These are phyloP conservation scores for Acanthamoeba castellanii DNA, from an alignment of 208 protist genomes.

Conservation along the genomic window DNA sequence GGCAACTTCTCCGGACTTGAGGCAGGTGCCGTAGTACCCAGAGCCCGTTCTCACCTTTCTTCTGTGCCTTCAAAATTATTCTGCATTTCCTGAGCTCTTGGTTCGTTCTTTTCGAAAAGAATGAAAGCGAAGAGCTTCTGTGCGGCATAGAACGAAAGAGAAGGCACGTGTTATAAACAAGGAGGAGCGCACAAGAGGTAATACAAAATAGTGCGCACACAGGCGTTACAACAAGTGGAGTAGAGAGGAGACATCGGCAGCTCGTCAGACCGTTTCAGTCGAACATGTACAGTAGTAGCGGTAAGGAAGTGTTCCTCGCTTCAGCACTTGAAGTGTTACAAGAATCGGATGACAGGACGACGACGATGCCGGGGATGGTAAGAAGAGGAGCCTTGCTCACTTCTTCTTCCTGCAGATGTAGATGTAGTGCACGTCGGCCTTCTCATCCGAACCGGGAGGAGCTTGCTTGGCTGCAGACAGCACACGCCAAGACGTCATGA, in stretches of 20 bases:
- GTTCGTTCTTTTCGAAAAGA: too few relatives aligned
- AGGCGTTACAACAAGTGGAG: too few relatives aligned
- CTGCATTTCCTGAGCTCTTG: background rate
- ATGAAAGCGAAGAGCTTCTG: background rate
- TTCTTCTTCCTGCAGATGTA: constrained; percentile 22
- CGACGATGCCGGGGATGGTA: too few relatives aligned
- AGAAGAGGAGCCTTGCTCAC: background rate
- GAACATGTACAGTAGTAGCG: too few relatives aligned
- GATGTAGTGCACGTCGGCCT: constrained; percentile 25
- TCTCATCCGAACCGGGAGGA: background rate
- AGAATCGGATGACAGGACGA: background rate
- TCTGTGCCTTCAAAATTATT: too few relatives aligned
- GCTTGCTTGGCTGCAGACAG: background rate
- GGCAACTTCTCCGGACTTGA: background rate
- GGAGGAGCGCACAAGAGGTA: too few relatives aligned
- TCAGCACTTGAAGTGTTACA: constrained; percentile 21
- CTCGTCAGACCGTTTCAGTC: too few relatives aligned
- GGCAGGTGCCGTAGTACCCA: background rate
- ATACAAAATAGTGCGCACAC: too few relatives aligned
- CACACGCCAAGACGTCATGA: background rate
- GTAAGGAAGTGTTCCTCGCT: too few relatives aligned
- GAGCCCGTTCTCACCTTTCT: background rate
- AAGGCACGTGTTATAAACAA: background rate
- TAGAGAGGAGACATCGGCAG: too few relatives aligned
- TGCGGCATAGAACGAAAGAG: background rate